Evolutionary conservation across 2,329 filamentous ascomycete genomes (phyloP), one percentile per base, ranked within the genome.

Genomic region (Neonectria punicea): DNA sequence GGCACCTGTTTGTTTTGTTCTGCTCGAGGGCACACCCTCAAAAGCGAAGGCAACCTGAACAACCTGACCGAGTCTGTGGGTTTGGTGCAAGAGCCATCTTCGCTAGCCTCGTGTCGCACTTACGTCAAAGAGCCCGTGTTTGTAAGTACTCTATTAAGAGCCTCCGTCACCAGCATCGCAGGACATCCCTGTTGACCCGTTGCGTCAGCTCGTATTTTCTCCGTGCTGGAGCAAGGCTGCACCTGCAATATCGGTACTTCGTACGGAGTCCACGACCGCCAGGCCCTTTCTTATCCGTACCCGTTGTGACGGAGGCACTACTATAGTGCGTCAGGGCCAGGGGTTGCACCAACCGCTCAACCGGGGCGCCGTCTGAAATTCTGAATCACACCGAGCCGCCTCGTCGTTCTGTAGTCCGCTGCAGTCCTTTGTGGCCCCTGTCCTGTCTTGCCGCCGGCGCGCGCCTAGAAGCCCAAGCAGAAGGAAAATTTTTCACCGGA

Each of bases 401-500:
- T 69, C 41, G 54, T 57, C 54, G 47, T 30, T 30, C 36, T 39
- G 36, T 16, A 16, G 36, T 36, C 34, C 34, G 34, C 13, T 36
- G 34, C 39, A 43, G 39, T 59, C 61, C 55, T 44, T 47, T 22
- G 49, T 53, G 41, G 22, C 58, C 63, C 72, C 63, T 71, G 68
- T 69, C 65, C 58, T 73, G 63, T 58, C 67, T 74, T 72, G 72
- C 70, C 72, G 72, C 69, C 70, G 66, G 71, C 69, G 70, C 64
- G 68, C 72, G 72, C 66, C 72, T 74, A 74, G 72, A 74, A 74
- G 70, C 63, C 62, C 62, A 68, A 73, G 71, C 61, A 74, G 72
- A 72, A 73, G 67, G 67, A 73, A 74, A 74, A 70, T 13, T 74
- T 74, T 74, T 74, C 72, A 74, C 71, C 73, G 73, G 73, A 74